phyloP scores from a whole-genome alignment of 352 stramenopile genomes.

The Pilasporangium apinafurcum region DNA sequence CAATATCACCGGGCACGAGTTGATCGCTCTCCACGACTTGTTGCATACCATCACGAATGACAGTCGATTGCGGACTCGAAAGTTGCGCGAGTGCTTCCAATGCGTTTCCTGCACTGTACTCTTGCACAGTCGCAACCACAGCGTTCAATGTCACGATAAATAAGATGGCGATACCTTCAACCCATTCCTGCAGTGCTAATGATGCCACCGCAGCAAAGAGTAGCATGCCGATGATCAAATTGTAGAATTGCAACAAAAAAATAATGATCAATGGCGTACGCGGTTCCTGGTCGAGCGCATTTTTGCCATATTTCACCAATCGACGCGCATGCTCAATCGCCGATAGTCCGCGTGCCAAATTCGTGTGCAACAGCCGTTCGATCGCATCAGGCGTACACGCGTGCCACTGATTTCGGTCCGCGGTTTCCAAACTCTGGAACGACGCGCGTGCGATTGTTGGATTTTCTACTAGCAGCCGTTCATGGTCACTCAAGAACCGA shows the following conservation, averaged over 20 bases:
- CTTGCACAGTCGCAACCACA: conserved; percentile 50
- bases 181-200: conserved; percentile 48
- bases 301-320: conserved; percentile 37
- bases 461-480: conserved; percentile 47
- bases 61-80: conserved; percentile 55
- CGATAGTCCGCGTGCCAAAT: conserved; percentile 37
- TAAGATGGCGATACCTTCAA: conserved; percentile 68
- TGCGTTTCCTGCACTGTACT: conserved; percentile 57
- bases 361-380: conserved; percentile 43
- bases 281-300: conserved; percentile 58
- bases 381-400: conserved; percentile 26
- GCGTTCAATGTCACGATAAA: conserved; percentile 64
- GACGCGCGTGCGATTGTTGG: conserved; percentile 36
- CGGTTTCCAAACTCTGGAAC: conserved; percentile 46
- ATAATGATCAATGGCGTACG: conserved; percentile 50
- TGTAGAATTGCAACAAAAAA: conserved; percentile 78
- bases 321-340: conserved; percentile 31
- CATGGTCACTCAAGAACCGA: conserved; percentile 56
- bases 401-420: conserved; percentile 36
- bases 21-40: conserved; percentile 58
- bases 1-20: conserved; percentile 75
- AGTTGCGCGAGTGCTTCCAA: conserved; percentile 52
- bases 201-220: conserved; percentile 50
- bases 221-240: conserved; percentile 67
- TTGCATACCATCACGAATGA: conserved; percentile 57